Evolutionary conservation across 129 eudicot genomes (phyloP), one percentile per base, ranked within the genome.

Genomic region (Erigeron canadensis): DNA sequence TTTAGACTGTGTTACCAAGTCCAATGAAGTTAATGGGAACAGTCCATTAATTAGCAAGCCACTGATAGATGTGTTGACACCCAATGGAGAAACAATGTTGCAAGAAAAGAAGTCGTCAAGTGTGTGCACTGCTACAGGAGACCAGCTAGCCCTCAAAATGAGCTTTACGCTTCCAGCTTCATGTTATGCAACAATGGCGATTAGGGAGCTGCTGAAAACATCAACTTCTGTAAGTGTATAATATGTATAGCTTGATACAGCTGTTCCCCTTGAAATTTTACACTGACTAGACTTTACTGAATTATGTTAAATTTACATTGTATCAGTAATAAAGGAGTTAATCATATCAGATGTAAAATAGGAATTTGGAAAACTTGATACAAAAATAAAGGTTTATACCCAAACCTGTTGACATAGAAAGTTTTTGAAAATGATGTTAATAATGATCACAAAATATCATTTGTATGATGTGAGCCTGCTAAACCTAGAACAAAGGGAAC

Each of bases 101-200:
- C 69, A 76, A 16, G 61, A n/a, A 80, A 48, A 66, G 10, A 84
- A 19, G 15, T 63, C 63, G 34, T 51, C 45, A 44, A 18, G 8
- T 34, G 61, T 57, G 62, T 44, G 50, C 75, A 59, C 81, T 40
- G 62, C 65, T 60, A 34, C 65, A 60, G 74, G 64, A 69, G 88
- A 80, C 44, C 88, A 91, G 74, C 69, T 69, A 58, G 98, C 98
- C 73, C 83, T 92, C 56, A 88, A 89, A 79, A 46, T 92, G 83
- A 83, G 95, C 80, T 89, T 88, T 69, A 92, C 91, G 40, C 94
- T 92, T 42, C 89, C 98, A 44, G 82, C 98, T 50, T 92, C 96
- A 82, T 84, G 89, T 78, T 92, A 92, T 81, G 98, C 98, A 72
- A 92, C 98, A 41, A 92, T 92, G 98, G 98, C 98, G 18, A 85